A percentile compares a stretch with the other conserved stretches of the same genome.
These are phyloP conservation scores for Russula ochroleuca DNA, from an alignment of 768 basidiomycete species.

Conservation along the genomic window DNA sequence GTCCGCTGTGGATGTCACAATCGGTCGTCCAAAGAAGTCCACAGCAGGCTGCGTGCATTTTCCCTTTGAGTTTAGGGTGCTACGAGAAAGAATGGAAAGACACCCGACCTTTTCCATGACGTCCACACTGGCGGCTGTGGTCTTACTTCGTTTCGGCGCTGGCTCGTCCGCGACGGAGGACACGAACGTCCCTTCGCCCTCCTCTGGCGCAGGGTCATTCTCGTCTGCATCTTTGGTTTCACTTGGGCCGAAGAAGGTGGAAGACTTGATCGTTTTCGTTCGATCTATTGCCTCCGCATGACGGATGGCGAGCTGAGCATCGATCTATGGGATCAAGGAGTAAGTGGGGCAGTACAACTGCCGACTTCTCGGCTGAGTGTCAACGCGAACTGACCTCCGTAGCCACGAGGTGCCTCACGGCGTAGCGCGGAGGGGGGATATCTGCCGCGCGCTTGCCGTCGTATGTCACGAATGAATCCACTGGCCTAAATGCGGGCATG, in stretches of 20 bases:
- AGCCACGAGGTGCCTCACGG: conserved; percentile 86
- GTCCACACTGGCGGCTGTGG: conserved; percentile 1
- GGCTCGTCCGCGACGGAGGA: conserved; percentile 12
- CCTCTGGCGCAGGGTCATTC: neutral
- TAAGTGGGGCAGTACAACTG: neutral
- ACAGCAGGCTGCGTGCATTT: conserved; percentile 59
- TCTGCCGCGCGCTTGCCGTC: conserved; percentile 90
- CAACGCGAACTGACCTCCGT: conserved; percentile 56
- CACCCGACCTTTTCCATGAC: conserved; percentile 21
- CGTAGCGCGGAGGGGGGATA: conserved; percentile 86
- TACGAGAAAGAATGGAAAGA: neutral
- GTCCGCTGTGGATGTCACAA: conserved; percentile 34
- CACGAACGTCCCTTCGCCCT: conserved; percentile 18
- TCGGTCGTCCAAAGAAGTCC: conserved; percentile 93
- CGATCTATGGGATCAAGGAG: conserved; percentile 51
- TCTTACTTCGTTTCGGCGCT: conserved; percentile 23
- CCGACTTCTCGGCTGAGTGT: neutral
- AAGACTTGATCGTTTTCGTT: conserved; percentile 32
- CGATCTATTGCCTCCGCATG: conserved; percentile 35
- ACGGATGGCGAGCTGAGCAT: conserved; percentile 51
- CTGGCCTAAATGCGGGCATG: conserved; percentile 53
- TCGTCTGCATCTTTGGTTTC: conserved; percentile 3
- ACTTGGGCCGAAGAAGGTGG: conserved; percentile 19
- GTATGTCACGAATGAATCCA: conserved; percentile 96
- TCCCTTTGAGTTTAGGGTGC: neutral